Conservation (phyloP, 1,139 yeast genomes). For the Sugiyamaella neomexicana region DNA sequence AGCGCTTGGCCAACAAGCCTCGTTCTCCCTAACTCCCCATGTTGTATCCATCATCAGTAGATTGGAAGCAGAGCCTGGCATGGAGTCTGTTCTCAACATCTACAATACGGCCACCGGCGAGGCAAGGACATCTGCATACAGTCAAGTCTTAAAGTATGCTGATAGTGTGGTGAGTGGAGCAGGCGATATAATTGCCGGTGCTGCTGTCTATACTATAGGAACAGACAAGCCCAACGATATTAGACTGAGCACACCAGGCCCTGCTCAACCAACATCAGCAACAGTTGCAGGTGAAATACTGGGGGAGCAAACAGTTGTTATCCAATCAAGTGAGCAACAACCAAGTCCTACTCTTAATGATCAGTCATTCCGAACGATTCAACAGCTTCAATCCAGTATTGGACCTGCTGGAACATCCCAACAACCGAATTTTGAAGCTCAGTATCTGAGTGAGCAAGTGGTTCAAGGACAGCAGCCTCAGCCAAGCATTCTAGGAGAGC, state of each 20-base stretch:
- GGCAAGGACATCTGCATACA: constrained; percentile 20
- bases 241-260: neutral
- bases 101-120: constrained; percentile 28
- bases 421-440: no score
- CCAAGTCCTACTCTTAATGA: neutral
- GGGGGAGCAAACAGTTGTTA: no score
- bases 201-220: constrained; percentile 20
- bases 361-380: no score
- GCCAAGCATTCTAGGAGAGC: neutral
- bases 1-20: neutral
- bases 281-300: no score
- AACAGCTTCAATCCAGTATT: no score
- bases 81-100: constrained; percentile 20
- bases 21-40: constrained; percentile 9
- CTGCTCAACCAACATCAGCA: neutral
- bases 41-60: constrained; percentile 16
- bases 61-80: constrained; percentile 24
- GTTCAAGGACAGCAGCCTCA: neutral
- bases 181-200: constrained; percentile 24
- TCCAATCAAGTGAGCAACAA: neutral
- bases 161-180: constrained; percentile 28
- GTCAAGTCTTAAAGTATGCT: constrained; percentile 26
- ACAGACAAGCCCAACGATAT: neutral
- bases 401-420: no score
- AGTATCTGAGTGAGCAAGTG: neutral